phyloP scores from a whole-genome alignment of 495 filamentous ascomycete genomes.

The Geoglossum glabrum region DNA sequence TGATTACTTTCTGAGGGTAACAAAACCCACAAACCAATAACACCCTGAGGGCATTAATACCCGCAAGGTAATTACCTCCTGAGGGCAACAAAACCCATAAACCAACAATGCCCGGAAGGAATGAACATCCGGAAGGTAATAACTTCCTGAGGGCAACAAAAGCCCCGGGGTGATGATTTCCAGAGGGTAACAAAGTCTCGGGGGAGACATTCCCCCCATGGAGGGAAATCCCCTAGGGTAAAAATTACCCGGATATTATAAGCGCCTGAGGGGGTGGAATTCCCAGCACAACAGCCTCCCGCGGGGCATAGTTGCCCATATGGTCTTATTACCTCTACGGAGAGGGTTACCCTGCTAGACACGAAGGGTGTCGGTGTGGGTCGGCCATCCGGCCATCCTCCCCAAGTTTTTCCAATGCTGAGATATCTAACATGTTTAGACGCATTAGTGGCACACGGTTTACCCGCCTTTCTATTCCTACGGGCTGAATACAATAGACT shows the following conservation, averaged over 20 bases:
- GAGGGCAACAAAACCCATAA: not conserved
- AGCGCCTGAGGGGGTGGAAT: not conserved
- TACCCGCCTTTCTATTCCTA: not conserved
- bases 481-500: not conserved
- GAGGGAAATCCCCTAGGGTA: conserved; percentile 1
- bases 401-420: too few relatives aligned
- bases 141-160: not conserved
- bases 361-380: not conserved
- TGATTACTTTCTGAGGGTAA: too few relatives aligned
- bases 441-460: not conserved
- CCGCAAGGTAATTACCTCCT: not conserved
- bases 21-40: not conserved
- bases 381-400: too few relatives aligned
- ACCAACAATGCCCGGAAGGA: not conserved
- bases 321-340: not conserved
- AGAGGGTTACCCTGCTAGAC: not conserved
- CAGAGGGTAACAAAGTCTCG: not conserved
- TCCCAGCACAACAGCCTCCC: not conserved
- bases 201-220: not conserved
- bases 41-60: not conserved
- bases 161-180: not conserved
- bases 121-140: not conserved
- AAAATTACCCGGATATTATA: not conserved
- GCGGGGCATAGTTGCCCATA: not conserved
- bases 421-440: not conserved